Conservation (phyloP, 208 protist species). For the Zelonia costaricensis region DNA sequence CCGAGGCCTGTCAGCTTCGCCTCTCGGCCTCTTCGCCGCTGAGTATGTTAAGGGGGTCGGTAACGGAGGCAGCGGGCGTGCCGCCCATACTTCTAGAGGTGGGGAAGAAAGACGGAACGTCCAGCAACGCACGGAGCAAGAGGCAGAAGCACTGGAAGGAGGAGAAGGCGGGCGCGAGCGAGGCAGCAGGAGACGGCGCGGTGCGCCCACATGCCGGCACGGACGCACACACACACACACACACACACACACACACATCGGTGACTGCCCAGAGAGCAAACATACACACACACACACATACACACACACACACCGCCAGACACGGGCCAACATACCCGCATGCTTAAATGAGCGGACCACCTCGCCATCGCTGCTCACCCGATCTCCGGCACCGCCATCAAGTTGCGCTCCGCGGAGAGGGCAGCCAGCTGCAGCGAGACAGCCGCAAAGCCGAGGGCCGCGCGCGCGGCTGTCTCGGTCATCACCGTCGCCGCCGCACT, state of each 20-base stretch:
- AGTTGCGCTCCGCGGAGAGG: constrained; percentile 25
- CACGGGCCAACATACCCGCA: background rate
- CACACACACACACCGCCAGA: background rate
- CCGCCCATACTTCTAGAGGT: too few relatives aligned
- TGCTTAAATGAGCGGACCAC: background rate
- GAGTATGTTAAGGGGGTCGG: too few relatives aligned
- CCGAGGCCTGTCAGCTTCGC: too few relatives aligned
- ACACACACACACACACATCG: too few relatives aligned
- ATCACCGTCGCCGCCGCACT: background rate
- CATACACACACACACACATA: too few relatives aligned
- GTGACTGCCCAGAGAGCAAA: too few relatives aligned
- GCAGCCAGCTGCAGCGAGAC: constrained; percentile 19
- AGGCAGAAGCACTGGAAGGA: too few relatives aligned
- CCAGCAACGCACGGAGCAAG: too few relatives aligned
- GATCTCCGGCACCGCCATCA: constrained; percentile 11
- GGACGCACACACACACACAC: background rate
- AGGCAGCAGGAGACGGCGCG: background rate
- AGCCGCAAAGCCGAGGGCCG: constrained; percentile 12
- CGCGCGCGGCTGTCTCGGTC: constrained; percentile 13
- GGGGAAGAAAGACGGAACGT: too few relatives aligned
- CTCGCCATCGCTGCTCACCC: constrained; percentile 1
- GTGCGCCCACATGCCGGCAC: background rate
- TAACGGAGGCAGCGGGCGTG: too few relatives aligned
- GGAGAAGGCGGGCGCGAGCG: background rate
- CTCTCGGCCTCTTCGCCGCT: too few relatives aligned